Evolutionary conservation across 805 yeast genomes (phyloP), one percentile per base, ranked within the genome.

Genomic region (Sugiyamaella marilandica): DNA sequence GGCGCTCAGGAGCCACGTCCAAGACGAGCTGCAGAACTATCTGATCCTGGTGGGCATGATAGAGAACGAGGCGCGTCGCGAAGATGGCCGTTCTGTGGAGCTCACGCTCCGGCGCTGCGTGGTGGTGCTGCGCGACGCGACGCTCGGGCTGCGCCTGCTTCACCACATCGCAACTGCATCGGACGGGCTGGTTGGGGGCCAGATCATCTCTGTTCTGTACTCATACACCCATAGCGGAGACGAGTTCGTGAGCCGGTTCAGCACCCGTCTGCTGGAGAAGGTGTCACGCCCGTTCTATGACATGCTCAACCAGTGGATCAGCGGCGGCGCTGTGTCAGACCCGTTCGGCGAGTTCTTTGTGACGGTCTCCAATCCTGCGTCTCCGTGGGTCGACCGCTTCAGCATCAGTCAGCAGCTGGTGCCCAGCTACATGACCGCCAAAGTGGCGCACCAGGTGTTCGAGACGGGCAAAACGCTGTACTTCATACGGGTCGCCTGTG

Each of bases 381-480:
- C 61, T 41, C 34, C 46, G 5, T 57, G 64, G 59, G 54, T 55
- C 3, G 63, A 58, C 18, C 51, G 64, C 45, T 69, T 63, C 43
- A 45, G 21, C 24, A 45, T 66, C 8, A 57, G 56, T 10, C 47
- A 47, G 19, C 55, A 52, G 11, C 69, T 65, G 47, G 61, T 77
- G 9, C 81, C 81, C 1, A 53, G 58, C 13, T 74, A 71, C 51
- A 67, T 79, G 43, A 58, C 62, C 1, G 45, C 37, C 7, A 54
- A 55, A 1, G 55, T 63, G 1, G 73, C 70, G 1, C 46, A 48
- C 7, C 60, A 61, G 32, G 59, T 64, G 7, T 66, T 59, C 39
- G 71, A 70, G 32, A 81, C 85, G 16, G 99, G 99, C 0, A 82
- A 84, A 56, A 78, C 87, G 5, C 70, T 84, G 5, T 74, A 80